These are phyloP conservation scores for Trichoderma sp. DNA, from an alignment of 2,329 filamentous ascomycete species.

Conservation along the genomic window DNA sequence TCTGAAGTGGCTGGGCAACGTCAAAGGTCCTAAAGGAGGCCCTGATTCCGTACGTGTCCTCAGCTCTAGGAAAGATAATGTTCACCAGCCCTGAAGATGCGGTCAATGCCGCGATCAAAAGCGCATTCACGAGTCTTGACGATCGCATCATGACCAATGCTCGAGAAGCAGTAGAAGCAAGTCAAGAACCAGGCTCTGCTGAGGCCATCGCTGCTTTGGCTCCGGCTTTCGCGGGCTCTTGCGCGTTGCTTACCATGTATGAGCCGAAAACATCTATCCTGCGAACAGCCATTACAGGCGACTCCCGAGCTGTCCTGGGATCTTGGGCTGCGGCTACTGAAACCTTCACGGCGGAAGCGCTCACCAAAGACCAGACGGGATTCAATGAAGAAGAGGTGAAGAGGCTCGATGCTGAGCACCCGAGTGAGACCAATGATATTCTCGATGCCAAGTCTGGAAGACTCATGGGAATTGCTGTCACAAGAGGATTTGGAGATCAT, in stretches of 20 bases:
- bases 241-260: conserved; percentile 64
- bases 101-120: conserved; percentile 58
- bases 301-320: conserved; percentile 68
- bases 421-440: conserved; percentile 61
- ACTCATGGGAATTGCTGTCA: conserved; percentile 62
- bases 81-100: conserved; percentile 46
- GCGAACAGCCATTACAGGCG: conserved; percentile 66
- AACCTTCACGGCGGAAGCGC: conserved; percentile 54
- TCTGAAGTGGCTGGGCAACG: conserved; percentile 47
- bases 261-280: conserved; percentile 57
- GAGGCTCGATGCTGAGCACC: conserved; percentile 60
- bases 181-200: conserved; percentile 36
- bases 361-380: conserved; percentile 69
- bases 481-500: conserved; percentile 69
- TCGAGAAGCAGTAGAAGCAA: conserved; percentile 37
- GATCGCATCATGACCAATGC: conserved; percentile 54
- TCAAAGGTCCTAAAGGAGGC: conserved; percentile 44
- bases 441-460: conserved; percentile 53
- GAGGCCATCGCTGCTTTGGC: conserved; percentile 40
- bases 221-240: conserved; percentile 56
- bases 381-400: conserved; percentile 61
- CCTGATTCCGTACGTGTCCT: conserved; percentile 49
- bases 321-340: conserved; percentile 44
- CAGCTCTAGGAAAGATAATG: conserved; percentile 39
- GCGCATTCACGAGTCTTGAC: conserved; percentile 59